phyloP scores from a whole-genome alignment of 306 rosid species.

The Fagus crenata region DNA sequence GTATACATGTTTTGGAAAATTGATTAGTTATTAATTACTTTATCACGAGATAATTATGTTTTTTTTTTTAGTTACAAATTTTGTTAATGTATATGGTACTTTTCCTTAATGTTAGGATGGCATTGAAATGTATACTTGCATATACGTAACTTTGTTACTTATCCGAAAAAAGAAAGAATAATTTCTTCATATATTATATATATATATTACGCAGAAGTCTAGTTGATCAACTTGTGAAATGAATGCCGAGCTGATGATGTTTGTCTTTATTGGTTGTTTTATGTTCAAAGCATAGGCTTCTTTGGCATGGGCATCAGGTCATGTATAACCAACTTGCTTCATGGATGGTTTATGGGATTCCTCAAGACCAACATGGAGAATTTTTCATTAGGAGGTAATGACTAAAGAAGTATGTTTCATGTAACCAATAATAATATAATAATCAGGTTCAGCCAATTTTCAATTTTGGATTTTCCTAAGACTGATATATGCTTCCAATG shows the following conservation, averaged over 20 bases:
- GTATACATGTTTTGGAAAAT: slow-evolving; percentile 38
- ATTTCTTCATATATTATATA: neutral
- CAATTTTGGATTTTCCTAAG: slow-evolving; percentile 25
- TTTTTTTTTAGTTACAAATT: slow-evolving; percentile 8
- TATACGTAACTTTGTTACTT: neutral
- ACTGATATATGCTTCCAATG: slow-evolving; percentile 23
- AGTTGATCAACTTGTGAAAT: slow-evolving; percentile 8
- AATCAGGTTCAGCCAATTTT: slow-evolving; percentile 16
- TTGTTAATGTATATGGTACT: too few species aligned
- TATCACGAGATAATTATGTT: neutral
- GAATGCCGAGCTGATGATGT: slow-evolving; percentile 24
- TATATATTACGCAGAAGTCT: neutral
- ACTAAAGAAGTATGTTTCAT: slow-evolving; percentile 4
- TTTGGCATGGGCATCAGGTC: slow-evolving; percentile 98
- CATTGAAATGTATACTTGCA: neutral
- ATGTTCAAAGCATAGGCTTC: slow-evolving; percentile 82
- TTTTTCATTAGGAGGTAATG: slow-evolving; percentile 82
- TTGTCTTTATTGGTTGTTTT: slow-evolving; percentile 17
- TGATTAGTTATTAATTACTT: neutral
- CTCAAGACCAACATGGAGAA: slow-evolving; percentile 88
- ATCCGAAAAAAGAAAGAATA: neutral
- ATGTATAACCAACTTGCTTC: slow-evolving; percentile 95
- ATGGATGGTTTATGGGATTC: slow-evolving; percentile 95
- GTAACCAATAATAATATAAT: neutral
- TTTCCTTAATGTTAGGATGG: neutral